Evolutionary conservation across 768 basidiomycete species (phyloP).

Genomic region (Xerocomellus dryophilus): DNA sequence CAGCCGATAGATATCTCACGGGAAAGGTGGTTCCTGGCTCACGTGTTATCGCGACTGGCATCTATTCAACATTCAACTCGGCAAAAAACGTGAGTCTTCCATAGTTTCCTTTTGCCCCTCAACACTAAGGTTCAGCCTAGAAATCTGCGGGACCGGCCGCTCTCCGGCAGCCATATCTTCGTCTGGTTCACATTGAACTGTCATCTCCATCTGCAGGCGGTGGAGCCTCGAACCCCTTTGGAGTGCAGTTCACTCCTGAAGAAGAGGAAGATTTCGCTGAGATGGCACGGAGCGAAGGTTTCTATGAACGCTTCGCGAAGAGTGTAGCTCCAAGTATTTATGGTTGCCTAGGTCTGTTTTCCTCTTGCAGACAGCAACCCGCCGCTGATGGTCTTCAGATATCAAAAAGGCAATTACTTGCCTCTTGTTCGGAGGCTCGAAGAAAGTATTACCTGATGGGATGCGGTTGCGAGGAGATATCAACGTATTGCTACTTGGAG

Average conservation of each 20-base stretch:
- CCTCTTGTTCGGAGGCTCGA: slow-evolving; percentile 95
- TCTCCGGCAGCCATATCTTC: slow-evolving; percentile 90
- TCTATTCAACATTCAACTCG: slow-evolving; percentile 94
- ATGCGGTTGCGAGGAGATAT: slow-evolving; percentile 97
- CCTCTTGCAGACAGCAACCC: neutral
- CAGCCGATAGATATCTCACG: slow-evolving; percentile 86
- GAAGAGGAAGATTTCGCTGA: slow-evolving; percentile 96
- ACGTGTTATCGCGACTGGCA: slow-evolving; percentile 91
- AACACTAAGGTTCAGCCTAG: slow-evolving; percentile 34
- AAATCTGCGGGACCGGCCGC: slow-evolving; percentile 84
- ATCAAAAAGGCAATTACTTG: slow-evolving; percentile 98
- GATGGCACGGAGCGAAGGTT: slow-evolving; percentile 82
- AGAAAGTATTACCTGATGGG: slow-evolving; percentile 94
- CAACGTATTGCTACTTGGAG: slow-evolving; percentile 93
- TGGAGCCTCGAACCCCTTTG: slow-evolving; percentile 78
- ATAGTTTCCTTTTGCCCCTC: neutral
- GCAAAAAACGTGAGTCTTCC: slow-evolving; percentile 65
- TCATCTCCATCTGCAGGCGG: slow-evolving; percentile 74
- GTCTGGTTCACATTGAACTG: slow-evolving; percentile 87
- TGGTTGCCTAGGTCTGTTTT: slow-evolving; percentile 74
- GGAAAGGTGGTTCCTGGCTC: slow-evolving; percentile 95
- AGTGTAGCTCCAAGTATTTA: slow-evolving; percentile 98
- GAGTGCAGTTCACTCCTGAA: slow-evolving; percentile 85
- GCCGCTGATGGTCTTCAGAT: slow-evolving; percentile 48
- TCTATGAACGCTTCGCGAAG: slow-evolving; percentile 91